Evolutionary conservation across 1,284 basidiomycete species (phyloP).

Genomic region (Cystobasidiaceae sp.): DNA sequence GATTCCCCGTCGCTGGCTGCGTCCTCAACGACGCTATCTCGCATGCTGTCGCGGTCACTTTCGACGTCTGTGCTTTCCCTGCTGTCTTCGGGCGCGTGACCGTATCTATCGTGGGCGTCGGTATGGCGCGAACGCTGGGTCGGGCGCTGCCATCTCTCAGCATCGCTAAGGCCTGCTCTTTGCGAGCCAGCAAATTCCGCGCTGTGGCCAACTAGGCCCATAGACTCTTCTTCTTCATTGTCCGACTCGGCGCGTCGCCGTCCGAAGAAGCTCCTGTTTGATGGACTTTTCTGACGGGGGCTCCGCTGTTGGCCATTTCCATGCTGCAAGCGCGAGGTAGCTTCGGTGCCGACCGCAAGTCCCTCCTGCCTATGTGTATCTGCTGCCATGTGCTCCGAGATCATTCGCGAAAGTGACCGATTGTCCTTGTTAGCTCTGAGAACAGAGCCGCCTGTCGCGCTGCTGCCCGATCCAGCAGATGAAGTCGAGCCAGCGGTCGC

Average conservation of each 20-base stretch:
- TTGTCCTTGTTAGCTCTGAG: slow-evolving; percentile 8
- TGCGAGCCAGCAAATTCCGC: slow-evolving; percentile 16
- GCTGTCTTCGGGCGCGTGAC: background rate
- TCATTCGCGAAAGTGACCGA: slow-evolving; percentile 15
- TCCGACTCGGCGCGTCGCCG: background rate
- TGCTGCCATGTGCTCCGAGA: slow-evolving; percentile 23
- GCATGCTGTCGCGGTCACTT: background rate
- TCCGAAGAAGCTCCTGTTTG: background rate
- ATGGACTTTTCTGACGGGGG: background rate
- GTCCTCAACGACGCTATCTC: background rate
- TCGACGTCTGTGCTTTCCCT: background rate
- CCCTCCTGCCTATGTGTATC: background rate
- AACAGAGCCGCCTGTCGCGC: slow-evolving; percentile 15
- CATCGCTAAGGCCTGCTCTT: background rate
- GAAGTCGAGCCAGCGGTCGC: background rate
- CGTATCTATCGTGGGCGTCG: background rate
- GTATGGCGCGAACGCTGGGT: background rate
- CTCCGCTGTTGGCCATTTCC: background rate
- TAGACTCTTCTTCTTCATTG: slow-evolving; percentile 10
- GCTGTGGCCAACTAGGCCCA: slow-evolving; percentile 5
- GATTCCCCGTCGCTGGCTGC: background rate
- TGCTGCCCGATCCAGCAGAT: background rate
- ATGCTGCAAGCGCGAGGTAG: background rate
- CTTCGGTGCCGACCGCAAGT: no score
- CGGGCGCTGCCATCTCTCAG: background rate